Conservation (phyloP, 768 basidiomycete genomes). For the Amanita pallidorosea region DNA sequence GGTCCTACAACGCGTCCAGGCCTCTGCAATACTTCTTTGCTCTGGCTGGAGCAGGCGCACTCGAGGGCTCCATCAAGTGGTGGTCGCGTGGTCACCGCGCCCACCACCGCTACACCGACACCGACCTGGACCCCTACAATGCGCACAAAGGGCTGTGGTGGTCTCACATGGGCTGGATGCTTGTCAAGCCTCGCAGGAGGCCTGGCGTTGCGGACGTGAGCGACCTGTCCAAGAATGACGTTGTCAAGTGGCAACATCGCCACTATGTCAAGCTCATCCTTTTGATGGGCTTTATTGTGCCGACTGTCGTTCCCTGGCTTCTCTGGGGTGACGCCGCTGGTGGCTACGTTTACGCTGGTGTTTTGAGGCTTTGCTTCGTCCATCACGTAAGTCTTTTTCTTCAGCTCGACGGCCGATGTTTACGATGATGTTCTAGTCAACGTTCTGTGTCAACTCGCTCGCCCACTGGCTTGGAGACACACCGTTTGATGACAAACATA, state of each 20-base stretch:
- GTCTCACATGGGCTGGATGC: constrained; percentile 90
- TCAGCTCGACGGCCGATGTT: constrained; percentile 1
- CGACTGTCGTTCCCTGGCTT: constrained; percentile 68
- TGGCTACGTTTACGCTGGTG: constrained; percentile 78
- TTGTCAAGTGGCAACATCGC: constrained; percentile 83
- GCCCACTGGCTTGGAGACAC: constrained; percentile 94
- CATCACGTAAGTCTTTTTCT: constrained; percentile 57
- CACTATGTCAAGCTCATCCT: constrained; percentile 66
- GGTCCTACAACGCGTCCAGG: constrained; percentile 84
- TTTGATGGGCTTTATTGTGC: constrained; percentile 60
- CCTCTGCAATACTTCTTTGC: constrained; percentile 83
- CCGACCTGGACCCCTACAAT: constrained; percentile 92
- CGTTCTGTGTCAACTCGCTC: constrained; percentile 94
- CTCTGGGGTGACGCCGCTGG: constrained; percentile 82
- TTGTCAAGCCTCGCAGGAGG: constrained; percentile 80
- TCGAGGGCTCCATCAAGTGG: constrained; percentile 97
- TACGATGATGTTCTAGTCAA: constrained; percentile 47
- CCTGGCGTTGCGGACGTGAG: constrained; percentile 87
- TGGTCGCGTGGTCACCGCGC: constrained; percentile 98
- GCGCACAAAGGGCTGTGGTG: constrained; percentile 82
- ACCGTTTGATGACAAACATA: constrained; percentile 93
- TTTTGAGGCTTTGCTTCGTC: constrained; percentile 72
- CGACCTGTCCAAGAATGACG: constrained; percentile 69
- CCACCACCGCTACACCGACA: constrained; percentile 95
- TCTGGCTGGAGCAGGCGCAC: constrained; percentile 80